Base-by-base conservation (phyloP, 2,329 filamentous ascomycete genomes). In the Cordyceps javanica region DNA sequence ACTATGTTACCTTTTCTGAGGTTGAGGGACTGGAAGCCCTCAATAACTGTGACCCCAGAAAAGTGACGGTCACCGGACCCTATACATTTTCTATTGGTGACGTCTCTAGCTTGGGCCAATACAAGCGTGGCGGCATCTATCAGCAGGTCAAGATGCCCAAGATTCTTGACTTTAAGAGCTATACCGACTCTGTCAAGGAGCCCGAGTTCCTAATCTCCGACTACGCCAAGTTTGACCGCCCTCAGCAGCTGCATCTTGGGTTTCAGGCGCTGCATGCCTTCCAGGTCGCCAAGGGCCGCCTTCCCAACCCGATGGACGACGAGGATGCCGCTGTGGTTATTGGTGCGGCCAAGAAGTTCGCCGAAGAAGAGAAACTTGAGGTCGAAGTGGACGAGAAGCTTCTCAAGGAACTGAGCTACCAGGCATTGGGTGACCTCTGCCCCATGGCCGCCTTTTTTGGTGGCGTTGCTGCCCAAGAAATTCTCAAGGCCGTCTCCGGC, bases 131-230 rank as follows among this genome's bases (percentile, higher is more conserved):
- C 48, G 94, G 94, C 60, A 83, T 96, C 60, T 99, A 89, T 72
- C 88, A 90, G 39, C 94, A 99, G 73, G 94, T 97, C 73, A 99
- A 97, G 82, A 97, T 97, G 93, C 94, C 94, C 52, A 96, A 94
- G 76, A 83, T 91, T 56, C 75, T 97, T 67, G 83, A 94, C 70
- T 99, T 97, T 75, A 90, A 96, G 76, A 80, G 85, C 41, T 83
- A 97, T 58, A 86, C 86, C 42, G 77, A 83, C 54, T 84, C 96
- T 60, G 74, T 97, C 58, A 90, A 90, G 73, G 89, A 91, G 59
- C 94, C 94, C 2, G 93, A 97, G 67, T 85, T 95, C 62, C 75
- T 97, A 67, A 84, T 96, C 60, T 96, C 94, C 23, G 94, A 99
- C 71, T 99, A 92, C 69, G 94, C 94, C 73, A 99, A 99, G 73